A percentile compares a stretch with the other conserved stretches of the same genome.
Conservation (phyloP, 2,329 filamentous ascomycete species). For the Trichoderma cornu-damae region DNA sequence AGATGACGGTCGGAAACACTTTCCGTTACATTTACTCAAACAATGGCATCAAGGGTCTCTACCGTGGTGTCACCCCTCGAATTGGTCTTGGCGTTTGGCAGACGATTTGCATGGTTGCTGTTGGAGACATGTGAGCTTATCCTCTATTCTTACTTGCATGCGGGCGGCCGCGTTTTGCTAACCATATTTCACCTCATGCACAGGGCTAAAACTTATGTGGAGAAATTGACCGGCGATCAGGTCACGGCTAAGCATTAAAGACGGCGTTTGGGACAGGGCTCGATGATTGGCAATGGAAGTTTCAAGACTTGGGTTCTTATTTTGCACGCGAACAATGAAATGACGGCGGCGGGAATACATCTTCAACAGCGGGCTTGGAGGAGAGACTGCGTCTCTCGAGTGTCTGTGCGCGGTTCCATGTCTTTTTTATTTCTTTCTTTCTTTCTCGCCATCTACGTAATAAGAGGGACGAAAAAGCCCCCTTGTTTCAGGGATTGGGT, state of each 20-base stretch:
- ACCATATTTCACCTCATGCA: conserved; percentile 24
- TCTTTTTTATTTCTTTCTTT: background rate
- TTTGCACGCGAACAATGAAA: conserved; percentile 7
- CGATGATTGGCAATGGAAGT: conserved; percentile 12
- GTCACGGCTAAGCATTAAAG: conserved; percentile 66
- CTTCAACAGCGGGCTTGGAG: background rate
- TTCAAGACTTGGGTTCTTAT: conserved; percentile 14
- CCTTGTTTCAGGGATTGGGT: background rate
- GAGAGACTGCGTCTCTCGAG: background rate
- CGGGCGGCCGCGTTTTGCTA: conserved; percentile 21
- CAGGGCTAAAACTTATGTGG: conserved; percentile 63
- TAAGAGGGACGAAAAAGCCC: background rate
- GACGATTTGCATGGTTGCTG: conserved; percentile 98
- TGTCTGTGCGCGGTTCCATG: background rate
- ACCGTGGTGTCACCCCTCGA: conserved; percentile 90
- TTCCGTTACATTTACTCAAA: conserved; percentile 81
- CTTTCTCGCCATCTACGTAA: too few relatives aligned
- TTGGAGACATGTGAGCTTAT: conserved; percentile 88
- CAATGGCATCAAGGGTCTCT: conserved; percentile 87
- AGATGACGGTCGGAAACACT: conserved; percentile 91
- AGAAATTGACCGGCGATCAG: conserved; percentile 59
- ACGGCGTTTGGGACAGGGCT: conserved; percentile 31
- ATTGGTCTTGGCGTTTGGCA: conserved; percentile 97
- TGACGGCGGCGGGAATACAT: background rate
- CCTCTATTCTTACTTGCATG: conserved; percentile 17